These are phyloP conservation scores for Mixia osmundae DNA, from an alignment of 1,284 basidiomycete genomes.

Conservation along the genomic window DNA sequence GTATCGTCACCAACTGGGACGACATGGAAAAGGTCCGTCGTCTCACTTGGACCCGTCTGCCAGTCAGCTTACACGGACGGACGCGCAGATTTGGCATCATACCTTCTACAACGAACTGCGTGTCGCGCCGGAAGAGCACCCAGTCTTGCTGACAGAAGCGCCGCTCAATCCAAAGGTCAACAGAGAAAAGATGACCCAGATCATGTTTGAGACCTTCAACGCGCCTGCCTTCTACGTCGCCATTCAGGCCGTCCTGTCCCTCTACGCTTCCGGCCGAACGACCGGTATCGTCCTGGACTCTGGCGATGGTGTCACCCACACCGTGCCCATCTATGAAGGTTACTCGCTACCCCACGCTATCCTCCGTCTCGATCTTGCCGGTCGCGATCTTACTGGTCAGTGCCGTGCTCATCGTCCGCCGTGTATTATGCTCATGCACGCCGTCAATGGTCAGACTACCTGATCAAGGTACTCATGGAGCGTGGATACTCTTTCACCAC, in stretches of 20 bases:
- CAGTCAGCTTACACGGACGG: neutral
- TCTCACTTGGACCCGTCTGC: neutral
- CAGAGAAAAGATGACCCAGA: slow-evolving; percentile 52
- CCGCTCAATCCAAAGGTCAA: slow-evolving; percentile 84
- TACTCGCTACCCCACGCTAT: slow-evolving; percentile 89
- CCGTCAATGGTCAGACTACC: slow-evolving; percentile 29
- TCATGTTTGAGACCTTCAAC: slow-evolving; percentile 96
- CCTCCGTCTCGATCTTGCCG: slow-evolving; percentile 78
- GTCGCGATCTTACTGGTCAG: slow-evolving; percentile 61
- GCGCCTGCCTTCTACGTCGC: slow-evolving; percentile 78
- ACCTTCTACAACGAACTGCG: slow-evolving; percentile 29
- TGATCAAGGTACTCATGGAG: slow-evolving; percentile 82
- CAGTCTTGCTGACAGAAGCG: slow-evolving; percentile 81
- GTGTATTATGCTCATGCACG: slow-evolving; percentile 1
- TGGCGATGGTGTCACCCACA: slow-evolving; percentile 82
- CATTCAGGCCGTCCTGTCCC: slow-evolving; percentile 76
- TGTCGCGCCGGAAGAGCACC: slow-evolving; percentile 54
- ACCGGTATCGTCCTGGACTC: slow-evolving; percentile 88
- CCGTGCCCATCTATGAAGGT: slow-evolving; percentile 84
- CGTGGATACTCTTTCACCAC: slow-evolving; percentile 85
- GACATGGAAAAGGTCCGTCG: slow-evolving; percentile 61
- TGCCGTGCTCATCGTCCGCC: neutral
- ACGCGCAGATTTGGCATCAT: slow-evolving; percentile 44
- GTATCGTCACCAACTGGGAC: slow-evolving; percentile 88
- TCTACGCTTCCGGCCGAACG: slow-evolving; percentile 75